These are phyloP conservation scores for Xylaria multiplex DNA, from an alignment of 2,329 filamentous ascomycete species.

Conservation along the genomic window DNA sequence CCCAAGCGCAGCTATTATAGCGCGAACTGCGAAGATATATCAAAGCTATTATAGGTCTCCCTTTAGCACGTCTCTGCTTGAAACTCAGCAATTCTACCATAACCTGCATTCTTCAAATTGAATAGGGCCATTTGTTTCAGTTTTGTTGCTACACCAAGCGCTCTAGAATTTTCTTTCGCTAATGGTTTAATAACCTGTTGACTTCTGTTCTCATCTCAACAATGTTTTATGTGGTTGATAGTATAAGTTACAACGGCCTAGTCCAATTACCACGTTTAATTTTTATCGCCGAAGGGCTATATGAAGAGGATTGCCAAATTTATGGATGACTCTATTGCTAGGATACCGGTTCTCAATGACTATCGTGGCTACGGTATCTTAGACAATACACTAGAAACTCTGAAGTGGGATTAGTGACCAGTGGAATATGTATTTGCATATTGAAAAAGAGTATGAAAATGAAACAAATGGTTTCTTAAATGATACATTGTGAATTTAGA, in stretches of 20 bases:
- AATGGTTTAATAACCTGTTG: neutral
- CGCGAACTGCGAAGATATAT: too few species aligned
- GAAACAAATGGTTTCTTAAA: too few species aligned
- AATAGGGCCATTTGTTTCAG: neutral
- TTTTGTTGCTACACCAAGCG: neutral
- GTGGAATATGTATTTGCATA: too few species aligned
- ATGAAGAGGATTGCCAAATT: neutral
- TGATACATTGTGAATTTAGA: too few species aligned
- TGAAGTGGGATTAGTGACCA: too few species aligned
- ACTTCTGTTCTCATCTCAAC: too few species aligned
- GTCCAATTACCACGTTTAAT: neutral
- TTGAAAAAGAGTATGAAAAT: too few species aligned
- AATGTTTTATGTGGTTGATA: neutral
- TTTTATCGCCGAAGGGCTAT: neutral
- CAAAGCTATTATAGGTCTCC: too few species aligned
- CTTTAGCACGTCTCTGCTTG: neutral
- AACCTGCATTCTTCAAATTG: neutral
- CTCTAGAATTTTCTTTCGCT: neutral
- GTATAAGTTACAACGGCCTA: neutral
- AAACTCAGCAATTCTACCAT: constrained; percentile 11
- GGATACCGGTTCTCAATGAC: too few species aligned
- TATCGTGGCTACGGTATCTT: too few species aligned
- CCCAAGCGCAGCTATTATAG: too few species aligned
- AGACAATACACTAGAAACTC: too few species aligned
- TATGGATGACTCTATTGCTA: neutral